Evolutionary conservation across 331 rosid genomes (phyloP).

Genomic region (Cydonia oblonga): DNA sequence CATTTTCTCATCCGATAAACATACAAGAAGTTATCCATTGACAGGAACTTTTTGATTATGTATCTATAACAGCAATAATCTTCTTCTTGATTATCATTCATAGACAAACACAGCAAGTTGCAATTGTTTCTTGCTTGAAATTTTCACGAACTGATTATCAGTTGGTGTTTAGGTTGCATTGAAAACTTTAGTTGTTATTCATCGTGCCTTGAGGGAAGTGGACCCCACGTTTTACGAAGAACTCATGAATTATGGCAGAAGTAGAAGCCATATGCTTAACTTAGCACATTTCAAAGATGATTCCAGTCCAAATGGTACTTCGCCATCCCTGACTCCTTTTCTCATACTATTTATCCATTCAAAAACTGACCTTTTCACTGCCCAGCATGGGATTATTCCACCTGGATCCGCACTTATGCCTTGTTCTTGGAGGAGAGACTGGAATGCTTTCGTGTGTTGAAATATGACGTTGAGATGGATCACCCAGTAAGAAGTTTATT

Average conservation of each 20-base stretch:
- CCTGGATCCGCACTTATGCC: conserved; percentile 93
- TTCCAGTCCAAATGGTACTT: conserved; percentile 88
- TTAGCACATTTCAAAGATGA: conserved; percentile 96
- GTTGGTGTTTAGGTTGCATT: conserved; percentile 62
- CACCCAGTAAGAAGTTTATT: conserved; percentile 56
- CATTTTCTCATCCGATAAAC: background rate
- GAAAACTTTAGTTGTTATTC: conserved; percentile 86
- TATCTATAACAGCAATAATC: background rate
- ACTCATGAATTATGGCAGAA: conserved; percentile 90
- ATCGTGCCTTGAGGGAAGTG: conserved; percentile 97
- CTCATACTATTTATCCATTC: background rate
- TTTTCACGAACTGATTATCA: conserved; percentile 20
- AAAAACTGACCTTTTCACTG: conserved; percentile 12
- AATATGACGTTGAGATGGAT: conserved; percentile 85
- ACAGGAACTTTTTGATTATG: background rate
- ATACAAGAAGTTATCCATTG: background rate
- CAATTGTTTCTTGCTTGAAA: background rate
- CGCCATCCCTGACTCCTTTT: background rate
- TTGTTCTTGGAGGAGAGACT: conserved; percentile 96
- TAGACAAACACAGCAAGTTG: background rate
- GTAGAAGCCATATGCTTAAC: conserved; percentile 97
- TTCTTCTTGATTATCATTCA: background rate
- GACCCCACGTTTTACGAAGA: conserved; percentile 98
- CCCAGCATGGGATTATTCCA: conserved; percentile 94
- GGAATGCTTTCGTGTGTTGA: conserved; percentile 91